Conservation (phyloP, 306 rosid genomes). For the Medicago lupulina region DNA sequence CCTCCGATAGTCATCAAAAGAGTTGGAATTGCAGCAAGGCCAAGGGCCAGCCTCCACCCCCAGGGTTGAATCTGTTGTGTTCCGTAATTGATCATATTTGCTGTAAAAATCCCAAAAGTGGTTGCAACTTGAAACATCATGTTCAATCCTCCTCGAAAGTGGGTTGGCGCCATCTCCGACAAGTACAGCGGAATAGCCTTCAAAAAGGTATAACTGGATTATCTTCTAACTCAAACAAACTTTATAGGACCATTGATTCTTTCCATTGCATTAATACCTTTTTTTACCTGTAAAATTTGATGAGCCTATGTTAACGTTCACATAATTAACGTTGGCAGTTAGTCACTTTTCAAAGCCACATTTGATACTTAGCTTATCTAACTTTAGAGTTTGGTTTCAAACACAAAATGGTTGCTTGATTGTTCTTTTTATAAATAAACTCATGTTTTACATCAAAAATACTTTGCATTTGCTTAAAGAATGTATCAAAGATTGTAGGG, state of each 20-base stretch:
- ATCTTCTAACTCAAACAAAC: slow-evolving; percentile 28
- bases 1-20: slow-evolving; percentile 81
- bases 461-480: not conserved
- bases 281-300: slow-evolving; percentile 30
- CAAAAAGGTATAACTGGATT: slow-evolving; percentile 39
- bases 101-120: slow-evolving; percentile 81
- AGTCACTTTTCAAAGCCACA: not conserved
- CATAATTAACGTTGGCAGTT: not conserved
- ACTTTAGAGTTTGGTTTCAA: not conserved
- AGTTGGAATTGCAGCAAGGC: slow-evolving; percentile 81
- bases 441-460: not conserved
- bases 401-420: not conserved
- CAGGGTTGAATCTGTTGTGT: slow-evolving; percentile 72
- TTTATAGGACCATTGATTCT: slow-evolving; percentile 17
- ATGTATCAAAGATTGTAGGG: not conserved
- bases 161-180: slow-evolving; percentile 95
- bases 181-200: slow-evolving; percentile 88
- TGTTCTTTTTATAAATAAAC: slow-evolving; percentile 3
- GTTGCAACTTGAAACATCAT: slow-evolving; percentile 96
- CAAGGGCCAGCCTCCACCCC: slow-evolving; percentile 95
- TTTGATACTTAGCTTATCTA: not conserved
- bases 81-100: slow-evolving; percentile 87
- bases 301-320: not conserved
- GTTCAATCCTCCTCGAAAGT: slow-evolving; percentile 85
- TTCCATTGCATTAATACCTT: slow-evolving; percentile 31